Conservation (phyloP, 805 yeast genomes). For the Candida dajiaensis region DNA sequence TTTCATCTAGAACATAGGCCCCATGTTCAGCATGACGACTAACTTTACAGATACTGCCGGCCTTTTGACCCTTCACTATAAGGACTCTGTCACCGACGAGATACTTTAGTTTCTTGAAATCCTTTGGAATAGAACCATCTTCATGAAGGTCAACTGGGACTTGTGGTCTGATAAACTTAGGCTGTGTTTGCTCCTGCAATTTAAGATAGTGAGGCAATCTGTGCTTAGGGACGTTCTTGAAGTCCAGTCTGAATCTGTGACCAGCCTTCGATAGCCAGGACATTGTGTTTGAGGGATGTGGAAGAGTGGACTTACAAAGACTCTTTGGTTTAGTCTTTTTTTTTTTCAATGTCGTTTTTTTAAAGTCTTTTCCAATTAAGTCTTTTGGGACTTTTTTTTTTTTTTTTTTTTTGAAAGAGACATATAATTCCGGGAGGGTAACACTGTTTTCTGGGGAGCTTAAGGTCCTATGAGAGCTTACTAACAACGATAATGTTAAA, state of each 20-base stretch:
- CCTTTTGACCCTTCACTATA: slow-evolving; percentile 59
- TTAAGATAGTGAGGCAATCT: slow-evolving; percentile 25
- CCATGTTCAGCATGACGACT: slow-evolving; percentile 56
- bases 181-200: slow-evolving; percentile 26
- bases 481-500: too few species aligned
- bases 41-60: slow-evolving; percentile 71
- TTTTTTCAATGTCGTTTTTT: too few species aligned
- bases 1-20: slow-evolving; percentile 57
- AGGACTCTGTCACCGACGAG: slow-evolving; percentile 76
- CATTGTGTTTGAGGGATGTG: slow-evolving; percentile 5
- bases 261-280: slow-evolving; percentile 32
- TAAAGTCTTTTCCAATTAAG: too few species aligned
- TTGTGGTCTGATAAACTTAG: slow-evolving; percentile 31
- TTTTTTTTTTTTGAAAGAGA: too few species aligned
- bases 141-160: slow-evolving; percentile 26
- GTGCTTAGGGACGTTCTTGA: slow-evolving; percentile 26
- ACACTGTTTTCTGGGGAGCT: too few species aligned
- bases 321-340: neutral
- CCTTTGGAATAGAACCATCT: slow-evolving; percentile 32
- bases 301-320: neutral
- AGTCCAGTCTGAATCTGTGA: slow-evolving; percentile 27
- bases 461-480: too few species aligned
- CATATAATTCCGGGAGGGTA: too few species aligned
- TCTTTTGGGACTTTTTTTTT: too few species aligned
- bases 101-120: slow-evolving; percentile 51